These are phyloP conservation scores for Hypoxylon cercidicola DNA, from an alignment of 495 filamentous ascomycete genomes.

Conservation along the genomic window DNA sequence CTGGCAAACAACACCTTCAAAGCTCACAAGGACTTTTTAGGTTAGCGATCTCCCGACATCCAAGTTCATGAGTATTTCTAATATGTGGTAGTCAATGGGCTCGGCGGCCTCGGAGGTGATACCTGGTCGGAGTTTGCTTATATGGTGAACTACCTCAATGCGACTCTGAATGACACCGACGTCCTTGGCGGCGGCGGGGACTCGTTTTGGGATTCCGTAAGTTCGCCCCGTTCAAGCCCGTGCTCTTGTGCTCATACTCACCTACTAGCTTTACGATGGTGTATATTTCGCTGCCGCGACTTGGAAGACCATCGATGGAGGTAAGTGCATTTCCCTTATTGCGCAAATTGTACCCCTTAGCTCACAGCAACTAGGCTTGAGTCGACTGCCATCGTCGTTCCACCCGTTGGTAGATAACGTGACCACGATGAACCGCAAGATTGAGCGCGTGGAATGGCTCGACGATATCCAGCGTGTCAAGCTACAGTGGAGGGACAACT, in stretches of 20 bases:
- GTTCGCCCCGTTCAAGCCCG: neutral
- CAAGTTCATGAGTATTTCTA: conserved; percentile 19
- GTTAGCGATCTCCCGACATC: conserved; percentile 35
- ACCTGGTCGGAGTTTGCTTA: conserved; percentile 67
- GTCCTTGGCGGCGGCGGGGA: conserved; percentile 42
- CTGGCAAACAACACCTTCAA: conserved; percentile 70
- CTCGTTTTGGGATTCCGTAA: conserved; percentile 50
- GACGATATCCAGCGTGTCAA: conserved; percentile 55
- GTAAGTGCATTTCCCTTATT: conserved; percentile 15
- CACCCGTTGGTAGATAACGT: conserved; percentile 65
- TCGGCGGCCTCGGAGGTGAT: conserved; percentile 51
- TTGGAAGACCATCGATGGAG: conserved; percentile 74
- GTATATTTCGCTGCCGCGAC: conserved; percentile 69
- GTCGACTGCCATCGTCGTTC: conserved; percentile 69
- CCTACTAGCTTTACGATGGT: conserved; percentile 54
- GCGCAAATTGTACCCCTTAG: neutral
- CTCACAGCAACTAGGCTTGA: conserved; percentile 49
- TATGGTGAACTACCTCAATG: conserved; percentile 66
- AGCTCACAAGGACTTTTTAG: conserved; percentile 67
- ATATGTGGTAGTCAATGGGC: conserved; percentile 45
- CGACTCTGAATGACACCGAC: conserved; percentile 66
- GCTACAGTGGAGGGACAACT: conserved; percentile 59
- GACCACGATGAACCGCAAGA: conserved; percentile 63
- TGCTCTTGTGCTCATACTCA: neutral
- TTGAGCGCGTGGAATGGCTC: conserved; percentile 59